A percentile compares a stretch with the other conserved stretches of the same genome.
Evolutionary conservation across 106 monocot species (phyloP).

Genomic region (Dioscorea zingiberensis): DNA sequence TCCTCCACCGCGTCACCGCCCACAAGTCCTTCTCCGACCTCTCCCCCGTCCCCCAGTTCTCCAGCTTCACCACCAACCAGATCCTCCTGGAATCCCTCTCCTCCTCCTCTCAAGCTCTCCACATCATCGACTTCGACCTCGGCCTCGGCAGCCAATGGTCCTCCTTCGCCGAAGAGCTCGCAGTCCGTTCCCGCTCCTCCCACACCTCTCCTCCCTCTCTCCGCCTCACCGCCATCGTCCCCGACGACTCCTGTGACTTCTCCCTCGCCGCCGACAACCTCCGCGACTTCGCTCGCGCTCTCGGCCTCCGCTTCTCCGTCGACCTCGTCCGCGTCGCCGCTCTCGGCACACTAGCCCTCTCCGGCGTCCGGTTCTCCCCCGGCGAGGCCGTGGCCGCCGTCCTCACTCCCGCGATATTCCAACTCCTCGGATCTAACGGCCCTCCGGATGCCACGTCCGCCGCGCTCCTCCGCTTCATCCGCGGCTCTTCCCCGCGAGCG

Average conservation of each 20-base stretch:
- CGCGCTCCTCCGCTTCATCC: conserved; percentile 37
- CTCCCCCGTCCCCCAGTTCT: conserved; percentile 70
- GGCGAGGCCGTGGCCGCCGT: conserved; percentile 43
- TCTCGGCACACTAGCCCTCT: conserved; percentile 24
- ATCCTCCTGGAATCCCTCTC: conserved; percentile 51
- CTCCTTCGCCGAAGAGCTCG: conserved; percentile 79
- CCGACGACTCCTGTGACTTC: conserved; percentile 48
- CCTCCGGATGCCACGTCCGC: conserved; percentile 10
- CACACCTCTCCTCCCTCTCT: conserved; percentile 31
- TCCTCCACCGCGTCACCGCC: conserved; percentile 57
- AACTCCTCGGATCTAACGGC: conserved; percentile 4
- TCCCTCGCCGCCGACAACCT: conserved; percentile 74
- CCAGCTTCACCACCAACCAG: conserved; percentile 84
- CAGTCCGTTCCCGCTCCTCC: conserved; percentile 34
- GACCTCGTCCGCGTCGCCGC: conserved; percentile 19
- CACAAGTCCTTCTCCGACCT: conserved; percentile 61
- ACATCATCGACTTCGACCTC: conserved; percentile 87
- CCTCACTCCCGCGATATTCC: conserved; percentile 32
- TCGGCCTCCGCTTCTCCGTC: conserved; percentile 46
- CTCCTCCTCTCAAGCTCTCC: conserved; percentile 27
- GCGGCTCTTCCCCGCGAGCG: conserved; percentile 24
- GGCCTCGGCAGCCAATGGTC: conserved; percentile 96
- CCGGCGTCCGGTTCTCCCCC: conserved; percentile 20
- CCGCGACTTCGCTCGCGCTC: conserved; percentile 42
- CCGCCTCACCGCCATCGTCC: conserved; percentile 65